Evolutionary conservation across 257 asterid genomes (phyloP).

Genomic region (Fraxinus quadrangulata): DNA sequence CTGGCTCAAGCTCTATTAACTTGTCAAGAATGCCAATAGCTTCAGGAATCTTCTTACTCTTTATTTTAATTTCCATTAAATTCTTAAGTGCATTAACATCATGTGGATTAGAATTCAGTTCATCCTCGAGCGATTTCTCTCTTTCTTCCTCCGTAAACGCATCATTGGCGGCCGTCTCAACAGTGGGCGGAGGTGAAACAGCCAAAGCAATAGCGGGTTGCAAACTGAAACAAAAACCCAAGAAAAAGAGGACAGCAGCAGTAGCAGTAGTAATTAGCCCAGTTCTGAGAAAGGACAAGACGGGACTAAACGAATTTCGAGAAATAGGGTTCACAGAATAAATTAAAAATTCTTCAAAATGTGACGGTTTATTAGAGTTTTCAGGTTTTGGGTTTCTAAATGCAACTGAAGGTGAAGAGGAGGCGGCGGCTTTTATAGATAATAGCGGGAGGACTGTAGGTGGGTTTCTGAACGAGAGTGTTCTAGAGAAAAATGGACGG

Average conservation of each 20-base stretch:
- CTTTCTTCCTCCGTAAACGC: conserved; percentile 41
- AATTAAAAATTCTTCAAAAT: neutral
- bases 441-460: conserved; percentile 31
- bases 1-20: conserved; percentile 66
- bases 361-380: conserved; percentile 3
- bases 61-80: conserved; percentile 74
- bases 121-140: conserved; percentile 52
- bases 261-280: conserved; percentile 44
- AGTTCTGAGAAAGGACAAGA: conserved; percentile 40
- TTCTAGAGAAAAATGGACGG: conserved; percentile 30
- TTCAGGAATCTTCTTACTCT: conserved; percentile 53
- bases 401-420: conserved; percentile 23
- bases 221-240: conserved; percentile 29
- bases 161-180: conserved; percentile 36
- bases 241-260: conserved; percentile 47
- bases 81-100: conserved; percentile 51
- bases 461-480: conserved; percentile 38
- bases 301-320: neutral
- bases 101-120: conserved; percentile 49
- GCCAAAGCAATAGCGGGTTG: conserved; percentile 36
- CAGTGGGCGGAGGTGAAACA: conserved; percentile 32
- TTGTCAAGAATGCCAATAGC: conserved; percentile 59
- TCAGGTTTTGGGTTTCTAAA: conserved; percentile 18
- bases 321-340: neutral
- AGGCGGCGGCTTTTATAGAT: conserved; percentile 28